Evolutionary conservation across 148 eudicot genomes (phyloP), one percentile per base, ranked within the genome.

Genomic region (Diospyros kaki): DNA sequence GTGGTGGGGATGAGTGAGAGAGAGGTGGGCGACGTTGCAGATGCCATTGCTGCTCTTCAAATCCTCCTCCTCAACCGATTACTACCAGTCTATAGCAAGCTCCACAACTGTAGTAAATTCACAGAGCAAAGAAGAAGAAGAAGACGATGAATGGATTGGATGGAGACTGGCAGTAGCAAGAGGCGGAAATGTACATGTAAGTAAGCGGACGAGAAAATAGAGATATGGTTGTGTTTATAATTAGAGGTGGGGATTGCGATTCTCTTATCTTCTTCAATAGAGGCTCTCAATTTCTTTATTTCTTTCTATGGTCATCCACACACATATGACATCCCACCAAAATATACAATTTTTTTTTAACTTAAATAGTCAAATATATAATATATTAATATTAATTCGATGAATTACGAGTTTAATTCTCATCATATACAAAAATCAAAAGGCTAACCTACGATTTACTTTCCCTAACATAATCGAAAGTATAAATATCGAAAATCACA

Each of bases 21-120:
- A 40, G 97, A 74, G 5, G 90, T 68, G 1, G 91, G 75, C 45
- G 94, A 80, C 54, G 97, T 77, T 56, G 98, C 82, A 42, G 90
- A 79, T 15, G 97, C 97, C 98, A 94, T 94, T 82, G 68, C 62
- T 40, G 6, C 42, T 53, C 5, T 10, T 48, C 43, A 28, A 28
- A 28, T 28, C 15, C 48, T 56, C 9, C 28, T 28, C 28, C 28
- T 28, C 28, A 28, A 28, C 28, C 28, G 28, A 28, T 28, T 28
- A 28, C 28, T 28, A 28, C 28, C 28, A 28, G 28, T 28, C 28
- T 28, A 28, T 0, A 28, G 28, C 28, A 28, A 28, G 28, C 28
- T 28, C 28, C 28, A 28, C 28, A 28, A 28, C 38, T 1, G 0
- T 2, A 7, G 5, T 52, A 13, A 66, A 40, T 68, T 5, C 68